These are phyloP conservation scores for Actinomucor elegans DNA, from an alignment of 371 early-diverging fungal species.

Conservation along the genomic window DNA sequence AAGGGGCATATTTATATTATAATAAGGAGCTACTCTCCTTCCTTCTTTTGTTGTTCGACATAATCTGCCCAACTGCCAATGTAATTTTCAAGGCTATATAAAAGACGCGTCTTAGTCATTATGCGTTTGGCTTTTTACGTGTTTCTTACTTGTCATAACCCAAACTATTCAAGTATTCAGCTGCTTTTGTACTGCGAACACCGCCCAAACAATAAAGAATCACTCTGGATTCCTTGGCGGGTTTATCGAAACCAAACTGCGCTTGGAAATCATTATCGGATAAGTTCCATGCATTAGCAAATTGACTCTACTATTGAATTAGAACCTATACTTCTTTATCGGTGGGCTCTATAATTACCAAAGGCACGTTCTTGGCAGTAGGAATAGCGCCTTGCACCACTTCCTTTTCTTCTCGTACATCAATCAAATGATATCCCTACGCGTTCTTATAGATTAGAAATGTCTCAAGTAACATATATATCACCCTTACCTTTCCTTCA, in stretches of 20 bases:
- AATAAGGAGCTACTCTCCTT: background rate
- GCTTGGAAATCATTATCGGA: conserved; percentile 47
- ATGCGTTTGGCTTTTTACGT: background rate
- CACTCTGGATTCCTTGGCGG: conserved; percentile 35
- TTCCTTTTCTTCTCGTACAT: conserved; percentile 64
- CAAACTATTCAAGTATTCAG: conserved; percentile 47
- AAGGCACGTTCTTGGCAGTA: conserved; percentile 59
- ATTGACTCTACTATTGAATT: conserved; percentile 39
- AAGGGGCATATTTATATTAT: background rate
- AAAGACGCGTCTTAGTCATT: no score
- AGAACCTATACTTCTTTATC: background rate
- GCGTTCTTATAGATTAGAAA: background rate
- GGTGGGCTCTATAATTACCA: conserved; percentile 47
- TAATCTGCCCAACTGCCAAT: conserved; percentile 66
- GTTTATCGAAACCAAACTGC: conserved; percentile 55
- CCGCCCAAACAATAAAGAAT: conserved; percentile 66
- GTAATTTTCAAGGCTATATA: conserved; percentile 51
- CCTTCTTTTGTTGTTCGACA: conserved; percentile 22
- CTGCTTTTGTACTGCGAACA: conserved; percentile 57
- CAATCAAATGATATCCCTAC: conserved; percentile 45
- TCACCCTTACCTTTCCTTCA: conserved; percentile 14
- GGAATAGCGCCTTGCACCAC: conserved; percentile 56
- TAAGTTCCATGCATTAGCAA: conserved; percentile 48
- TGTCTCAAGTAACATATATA: background rate
- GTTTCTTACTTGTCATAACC: conserved; percentile 41